phyloP scores from a whole-genome alignment of 306 rosid genomes.

The Adenanthera pavonina region DNA sequence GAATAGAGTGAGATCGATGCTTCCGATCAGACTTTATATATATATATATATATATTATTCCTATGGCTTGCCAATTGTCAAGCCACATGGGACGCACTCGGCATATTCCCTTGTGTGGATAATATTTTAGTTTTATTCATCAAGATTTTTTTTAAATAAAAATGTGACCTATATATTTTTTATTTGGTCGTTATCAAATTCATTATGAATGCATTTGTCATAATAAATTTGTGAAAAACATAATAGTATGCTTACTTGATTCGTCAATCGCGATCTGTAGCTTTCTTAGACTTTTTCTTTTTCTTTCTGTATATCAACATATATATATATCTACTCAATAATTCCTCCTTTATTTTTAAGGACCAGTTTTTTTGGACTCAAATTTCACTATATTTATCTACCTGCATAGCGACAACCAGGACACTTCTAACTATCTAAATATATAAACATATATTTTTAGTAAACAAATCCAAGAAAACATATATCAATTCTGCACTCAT shows the following conservation, averaged over 20 bases:
- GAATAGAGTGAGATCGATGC: neutral
- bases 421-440: no score
- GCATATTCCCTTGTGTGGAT: neutral
- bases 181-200: neutral
- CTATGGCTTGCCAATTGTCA: neutral
- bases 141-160: neutral
- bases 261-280: neutral
- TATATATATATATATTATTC: neutral
- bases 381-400: no score
- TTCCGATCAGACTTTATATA: neutral
- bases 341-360: neutral
- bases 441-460: neutral
- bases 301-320: neutral
- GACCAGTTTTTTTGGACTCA: neutral
- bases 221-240: neutral
- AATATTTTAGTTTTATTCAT: neutral
- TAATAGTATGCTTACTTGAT: neutral
- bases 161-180: neutral
- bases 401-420: no score
- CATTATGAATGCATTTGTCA: neutral
- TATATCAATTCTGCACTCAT: neutral
- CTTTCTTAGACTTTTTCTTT: neutral
- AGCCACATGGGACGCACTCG: neutral
- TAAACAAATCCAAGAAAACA: neutral
- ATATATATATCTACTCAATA: neutral